Evolutionary conservation across 768 basidiomycete genomes (phyloP).

Genomic region (Suillus hirtellus): DNA sequence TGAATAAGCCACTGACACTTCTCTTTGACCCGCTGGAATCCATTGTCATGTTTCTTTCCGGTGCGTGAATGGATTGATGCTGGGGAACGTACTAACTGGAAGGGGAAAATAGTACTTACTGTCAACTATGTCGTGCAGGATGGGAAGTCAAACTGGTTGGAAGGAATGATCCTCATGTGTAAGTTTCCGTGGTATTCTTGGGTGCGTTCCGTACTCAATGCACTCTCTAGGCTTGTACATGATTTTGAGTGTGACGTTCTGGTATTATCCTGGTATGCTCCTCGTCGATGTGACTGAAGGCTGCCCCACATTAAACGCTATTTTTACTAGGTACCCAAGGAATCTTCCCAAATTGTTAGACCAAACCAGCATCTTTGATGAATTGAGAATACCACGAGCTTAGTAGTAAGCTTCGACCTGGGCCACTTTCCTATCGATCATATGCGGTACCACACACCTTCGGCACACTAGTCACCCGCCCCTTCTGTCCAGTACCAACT

Average conservation of each 20-base stretch:
- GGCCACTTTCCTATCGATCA: not conserved
- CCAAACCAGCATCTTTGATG: not conserved
- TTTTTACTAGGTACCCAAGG: not conserved
- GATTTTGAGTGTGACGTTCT: constrained; percentile 55
- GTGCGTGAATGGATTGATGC: constrained; percentile 13
- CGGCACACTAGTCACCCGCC: not conserved
- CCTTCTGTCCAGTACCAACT: not conserved
- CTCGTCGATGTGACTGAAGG: too few species aligned
- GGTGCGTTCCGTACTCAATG: not conserved
- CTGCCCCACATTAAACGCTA: not conserved
- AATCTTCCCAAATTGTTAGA: constrained; percentile 2
- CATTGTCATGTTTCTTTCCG: constrained; percentile 23
- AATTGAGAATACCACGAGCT: too few species aligned
- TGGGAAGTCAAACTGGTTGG: constrained; percentile 89
- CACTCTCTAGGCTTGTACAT: constrained; percentile 47
- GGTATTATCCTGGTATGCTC: constrained; percentile 51
- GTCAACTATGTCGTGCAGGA: constrained; percentile 87
- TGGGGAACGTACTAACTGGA: not conserved
- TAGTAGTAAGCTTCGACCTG: not conserved
- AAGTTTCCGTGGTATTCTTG: constrained; percentile 15
- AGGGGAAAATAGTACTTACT: constrained; percentile 54
- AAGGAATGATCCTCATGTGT: constrained; percentile 78
- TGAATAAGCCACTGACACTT: constrained; percentile 76
- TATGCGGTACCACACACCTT: not conserved
- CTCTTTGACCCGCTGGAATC: constrained; percentile 90